Conservation (phyloP, 2,329 filamentous ascomycete species). For the Trichoderma atrobrunneum region DNA sequence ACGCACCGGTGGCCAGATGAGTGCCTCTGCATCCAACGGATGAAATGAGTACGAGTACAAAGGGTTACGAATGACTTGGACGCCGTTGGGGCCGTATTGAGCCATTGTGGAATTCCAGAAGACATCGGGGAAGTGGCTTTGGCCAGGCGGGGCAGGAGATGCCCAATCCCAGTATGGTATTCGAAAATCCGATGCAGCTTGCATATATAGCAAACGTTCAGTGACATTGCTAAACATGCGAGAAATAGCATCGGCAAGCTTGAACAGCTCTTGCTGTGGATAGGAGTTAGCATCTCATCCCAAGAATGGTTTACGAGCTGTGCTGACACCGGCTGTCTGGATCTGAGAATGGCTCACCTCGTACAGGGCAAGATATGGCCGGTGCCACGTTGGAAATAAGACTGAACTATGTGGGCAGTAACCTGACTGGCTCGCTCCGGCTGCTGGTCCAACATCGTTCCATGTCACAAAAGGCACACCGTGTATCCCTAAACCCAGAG, state of each 20-base stretch:
- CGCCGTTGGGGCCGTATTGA: slow-evolving; percentile 55
- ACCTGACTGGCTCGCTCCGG: slow-evolving; percentile 56
- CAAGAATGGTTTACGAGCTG: too few species aligned
- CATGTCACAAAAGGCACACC: slow-evolving; percentile 64
- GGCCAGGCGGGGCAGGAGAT: slow-evolving; percentile 44
- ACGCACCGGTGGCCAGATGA: slow-evolving; percentile 59
- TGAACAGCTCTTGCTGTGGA: slow-evolving; percentile 37
- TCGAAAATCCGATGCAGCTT: slow-evolving; percentile 50
- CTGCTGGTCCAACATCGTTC: slow-evolving; percentile 49
- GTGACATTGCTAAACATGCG: slow-evolving; percentile 46
- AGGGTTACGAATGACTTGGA: slow-evolving; percentile 58
- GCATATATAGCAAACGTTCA: slow-evolving; percentile 48
- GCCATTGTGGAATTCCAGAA: slow-evolving; percentile 50
- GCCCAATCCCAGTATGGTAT: slow-evolving; percentile 63
- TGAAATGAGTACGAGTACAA: slow-evolving; percentile 60
- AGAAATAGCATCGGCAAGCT: slow-evolving; percentile 43
- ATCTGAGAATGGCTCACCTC: slow-evolving; percentile 41
- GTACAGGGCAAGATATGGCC: slow-evolving; percentile 68
- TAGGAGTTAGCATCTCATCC: slow-evolving; percentile 18
- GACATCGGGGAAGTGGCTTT: slow-evolving; percentile 45
- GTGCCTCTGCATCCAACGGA: slow-evolving; percentile 56
- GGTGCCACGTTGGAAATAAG: slow-evolving; percentile 79
- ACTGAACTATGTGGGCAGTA: slow-evolving; percentile 77
- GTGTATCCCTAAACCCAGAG: slow-evolving; percentile 62
- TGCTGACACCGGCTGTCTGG: too few species aligned